Evolutionary conservation across 75 land plant species (phyloP).

Genomic region (Cupressus sempervirens): DNA sequence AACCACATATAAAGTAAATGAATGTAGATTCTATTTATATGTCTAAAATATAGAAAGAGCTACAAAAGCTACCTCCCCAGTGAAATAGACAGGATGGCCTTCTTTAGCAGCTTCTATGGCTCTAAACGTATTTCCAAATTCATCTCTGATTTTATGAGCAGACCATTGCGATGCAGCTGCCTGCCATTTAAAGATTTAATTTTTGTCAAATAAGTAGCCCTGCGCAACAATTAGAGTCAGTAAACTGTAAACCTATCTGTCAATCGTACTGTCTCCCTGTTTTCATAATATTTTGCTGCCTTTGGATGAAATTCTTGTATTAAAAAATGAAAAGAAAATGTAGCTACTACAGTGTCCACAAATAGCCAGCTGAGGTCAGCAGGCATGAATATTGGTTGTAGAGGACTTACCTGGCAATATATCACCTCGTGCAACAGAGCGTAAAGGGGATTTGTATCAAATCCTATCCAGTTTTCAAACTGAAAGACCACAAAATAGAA

Average conservation of each 20-base stretch:
- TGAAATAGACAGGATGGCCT: slow-evolving; percentile 68
- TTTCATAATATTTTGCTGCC: background rate
- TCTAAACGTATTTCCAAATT: slow-evolving; percentile 63
- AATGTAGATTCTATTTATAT: background rate
- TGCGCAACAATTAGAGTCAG: background rate
- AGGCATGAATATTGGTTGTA: background rate
- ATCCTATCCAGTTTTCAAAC: slow-evolving; percentile 70
- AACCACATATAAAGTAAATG: background rate
- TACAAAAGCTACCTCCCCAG: slow-evolving; percentile 77
- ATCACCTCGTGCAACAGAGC: slow-evolving; percentile 85
- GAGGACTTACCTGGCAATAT: slow-evolving; percentile 74
- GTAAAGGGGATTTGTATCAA: slow-evolving; percentile 89
- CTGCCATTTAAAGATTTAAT: slow-evolving; percentile 22
- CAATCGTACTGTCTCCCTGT: background rate
- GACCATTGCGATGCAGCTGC: slow-evolving; percentile 95
- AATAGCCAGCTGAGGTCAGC: background rate
- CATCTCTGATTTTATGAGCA: slow-evolving; percentile 73
- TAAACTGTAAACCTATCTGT: background rate
- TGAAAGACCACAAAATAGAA: slow-evolving; percentile 29
- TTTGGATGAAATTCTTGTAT: background rate
- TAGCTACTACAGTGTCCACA: background rate
- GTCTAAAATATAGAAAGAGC: background rate
- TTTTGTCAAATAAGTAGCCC: background rate
- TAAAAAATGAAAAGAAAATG: background rate
- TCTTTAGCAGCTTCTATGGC: slow-evolving; percentile 76